These are phyloP conservation scores for Globisporangium nagaii DNA, from an alignment of 352 stramenopile species.

Conservation along the genomic window DNA sequence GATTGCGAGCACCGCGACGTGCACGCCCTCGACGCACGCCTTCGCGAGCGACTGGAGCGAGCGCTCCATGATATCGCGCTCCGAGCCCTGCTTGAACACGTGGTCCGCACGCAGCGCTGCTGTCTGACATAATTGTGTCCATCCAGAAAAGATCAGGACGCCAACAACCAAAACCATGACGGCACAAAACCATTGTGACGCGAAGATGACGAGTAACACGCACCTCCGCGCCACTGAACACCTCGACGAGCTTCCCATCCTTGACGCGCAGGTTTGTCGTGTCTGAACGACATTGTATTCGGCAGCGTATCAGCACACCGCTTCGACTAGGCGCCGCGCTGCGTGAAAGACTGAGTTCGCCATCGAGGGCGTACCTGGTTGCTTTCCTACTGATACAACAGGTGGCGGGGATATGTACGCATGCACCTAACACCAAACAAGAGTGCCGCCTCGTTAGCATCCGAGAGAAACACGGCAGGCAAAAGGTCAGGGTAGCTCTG, in stretches of 20 bases:
- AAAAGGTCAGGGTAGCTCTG: too few species aligned
- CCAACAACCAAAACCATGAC: too few species aligned
- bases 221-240: constrained; percentile 28
- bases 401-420: constrained; percentile 15
- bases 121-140: constrained; percentile 12
- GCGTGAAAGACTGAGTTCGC: too few species aligned
- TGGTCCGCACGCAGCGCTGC: constrained; percentile 25
- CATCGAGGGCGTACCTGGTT: too few species aligned
- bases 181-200: too few species aligned
- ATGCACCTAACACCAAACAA: too few species aligned
- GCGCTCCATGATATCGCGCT: constrained; percentile 39
- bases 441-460: too few species aligned
- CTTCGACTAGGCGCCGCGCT: too few species aligned
- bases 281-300: too few species aligned
- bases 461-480: too few species aligned
- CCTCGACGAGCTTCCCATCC: constrained; percentile 36
- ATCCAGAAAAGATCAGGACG: too few species aligned
- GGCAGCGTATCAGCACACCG: too few species aligned
- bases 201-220: background rate
- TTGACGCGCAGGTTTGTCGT: constrained; percentile 30
- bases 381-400: background rate
- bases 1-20: constrained; percentile 34
- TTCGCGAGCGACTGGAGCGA: constrained; percentile 33
- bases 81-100: constrained; percentile 33
- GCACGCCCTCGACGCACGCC: constrained; percentile 47